A percentile compares a stretch with the other conserved stretches of the same genome.
Evolutionary conservation across 2,329 filamentous ascomycete species (phyloP).

Genomic region (Aspergillus thermomutatus): DNA sequence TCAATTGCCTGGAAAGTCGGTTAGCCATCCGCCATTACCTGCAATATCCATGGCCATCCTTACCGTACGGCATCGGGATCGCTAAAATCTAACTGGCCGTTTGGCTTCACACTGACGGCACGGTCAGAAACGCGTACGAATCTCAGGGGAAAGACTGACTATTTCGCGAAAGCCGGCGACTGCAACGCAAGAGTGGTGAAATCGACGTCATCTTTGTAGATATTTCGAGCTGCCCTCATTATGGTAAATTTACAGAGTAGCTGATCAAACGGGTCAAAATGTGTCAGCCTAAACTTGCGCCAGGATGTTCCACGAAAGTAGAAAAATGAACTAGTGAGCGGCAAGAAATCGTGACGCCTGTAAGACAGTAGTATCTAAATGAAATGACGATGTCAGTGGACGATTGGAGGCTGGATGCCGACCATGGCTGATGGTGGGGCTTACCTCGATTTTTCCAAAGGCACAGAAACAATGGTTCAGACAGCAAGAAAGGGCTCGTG

Average conservation of each 20-base stretch:
- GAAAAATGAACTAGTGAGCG: neutral
- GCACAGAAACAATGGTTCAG: neutral
- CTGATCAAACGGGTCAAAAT: neutral
- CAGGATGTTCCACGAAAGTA: neutral
- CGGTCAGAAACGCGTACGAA: conserved; percentile 7
- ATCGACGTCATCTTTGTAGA: conserved; percentile 59
- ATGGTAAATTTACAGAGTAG: conserved; percentile 1
- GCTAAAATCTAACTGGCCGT: conserved; percentile 72
- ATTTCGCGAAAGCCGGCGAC: conserved; percentile 58
- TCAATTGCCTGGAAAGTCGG: conserved; percentile 54
- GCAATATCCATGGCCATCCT: conserved; percentile 7
- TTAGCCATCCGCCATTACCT: conserved; percentile 2
- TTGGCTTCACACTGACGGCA: conserved; percentile 46
- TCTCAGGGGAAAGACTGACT: conserved; percentile 39
- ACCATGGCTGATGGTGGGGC: neutral
- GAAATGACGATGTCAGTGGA: neutral
- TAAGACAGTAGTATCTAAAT: neutral
- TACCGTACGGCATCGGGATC: conserved; percentile 74
- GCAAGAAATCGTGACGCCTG: neutral
- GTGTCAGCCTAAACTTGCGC: neutral
- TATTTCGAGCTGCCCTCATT: conserved; percentile 39
- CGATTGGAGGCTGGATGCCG: neutral
- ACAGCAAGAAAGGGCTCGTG: neutral
- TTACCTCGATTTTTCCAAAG: neutral
- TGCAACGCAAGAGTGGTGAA: conserved; percentile 59